phyloP scores from a whole-genome alignment of 2,329 filamentous ascomycete genomes.

The Aspergillus thermomutatus region DNA sequence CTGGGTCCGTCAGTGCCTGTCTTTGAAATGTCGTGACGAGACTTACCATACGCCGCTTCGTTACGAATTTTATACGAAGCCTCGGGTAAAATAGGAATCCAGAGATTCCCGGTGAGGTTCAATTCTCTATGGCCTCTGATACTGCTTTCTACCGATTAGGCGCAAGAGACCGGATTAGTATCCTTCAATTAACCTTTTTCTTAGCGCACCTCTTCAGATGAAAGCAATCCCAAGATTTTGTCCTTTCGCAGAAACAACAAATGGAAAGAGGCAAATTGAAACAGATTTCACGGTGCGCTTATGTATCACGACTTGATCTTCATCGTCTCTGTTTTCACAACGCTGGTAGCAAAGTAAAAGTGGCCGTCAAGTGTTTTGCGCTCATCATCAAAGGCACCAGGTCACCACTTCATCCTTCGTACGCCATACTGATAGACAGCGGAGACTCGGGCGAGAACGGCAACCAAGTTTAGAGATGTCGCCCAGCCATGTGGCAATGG shows the following conservation, averaged over 20 bases:
- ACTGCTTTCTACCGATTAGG: background rate
- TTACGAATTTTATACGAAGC: conserved; percentile 13
- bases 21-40: conserved; percentile 16
- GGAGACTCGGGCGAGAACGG: background rate
- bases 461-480: background rate
- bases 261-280: too few species aligned
- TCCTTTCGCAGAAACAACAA: too few species aligned
- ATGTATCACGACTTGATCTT: too few species aligned
- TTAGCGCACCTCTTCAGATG: background rate
- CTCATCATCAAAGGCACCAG: too few species aligned
- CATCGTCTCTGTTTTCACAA: too few species aligned
- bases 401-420: background rate
- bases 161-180: background rate
- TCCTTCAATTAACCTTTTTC: background rate
- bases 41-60: conserved; percentile 2
- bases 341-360: too few species aligned
- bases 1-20: background rate
- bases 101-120: conserved; percentile 8
- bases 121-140: background rate
- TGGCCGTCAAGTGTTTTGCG: too few species aligned
- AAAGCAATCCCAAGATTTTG: background rate
- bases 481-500: background rate
- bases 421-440: background rate
- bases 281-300: too few species aligned
- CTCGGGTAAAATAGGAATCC: conserved; percentile 24